Evolutionary conservation across 805 yeast species (phyloP).

Genomic region (Spathaspora hagerdaliae): DNA sequence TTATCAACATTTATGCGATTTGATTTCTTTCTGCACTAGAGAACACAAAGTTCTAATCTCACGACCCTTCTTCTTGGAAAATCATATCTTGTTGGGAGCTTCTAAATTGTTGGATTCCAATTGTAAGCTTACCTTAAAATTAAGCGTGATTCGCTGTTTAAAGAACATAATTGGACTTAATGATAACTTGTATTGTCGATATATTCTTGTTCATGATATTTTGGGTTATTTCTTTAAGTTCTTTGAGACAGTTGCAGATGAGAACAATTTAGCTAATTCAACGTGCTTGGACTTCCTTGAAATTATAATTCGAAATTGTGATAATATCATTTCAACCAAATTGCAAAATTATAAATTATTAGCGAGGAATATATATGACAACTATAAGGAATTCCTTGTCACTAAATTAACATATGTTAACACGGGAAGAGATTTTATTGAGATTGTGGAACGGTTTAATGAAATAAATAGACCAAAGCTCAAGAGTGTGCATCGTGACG

Average conservation of each 20-base stretch:
- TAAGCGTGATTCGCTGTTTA: conserved; percentile 68
- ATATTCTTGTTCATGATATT: conserved; percentile 53
- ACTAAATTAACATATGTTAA: conserved; percentile 24
- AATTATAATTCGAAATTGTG: conserved; percentile 27
- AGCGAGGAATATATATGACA: conserved; percentile 25
- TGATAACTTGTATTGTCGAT: conserved; percentile 56
- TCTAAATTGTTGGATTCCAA: conserved; percentile 40
- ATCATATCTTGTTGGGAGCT: conserved; percentile 55
- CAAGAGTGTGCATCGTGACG: conserved; percentile 1
- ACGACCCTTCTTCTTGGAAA: conserved; percentile 59
- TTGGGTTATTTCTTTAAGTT: conserved; percentile 47
- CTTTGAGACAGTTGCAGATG: conserved; percentile 43
- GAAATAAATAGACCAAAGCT: neutral
- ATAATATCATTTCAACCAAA: conserved; percentile 8
- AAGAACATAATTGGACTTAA: conserved; percentile 58
- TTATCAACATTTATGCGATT: conserved; percentile 61
- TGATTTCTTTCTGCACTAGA: conserved; percentile 61
- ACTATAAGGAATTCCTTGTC: conserved; percentile 20
- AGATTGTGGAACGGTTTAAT: conserved; percentile 16
- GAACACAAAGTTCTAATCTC: conserved; percentile 59
- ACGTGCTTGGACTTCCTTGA: conserved; percentile 69
- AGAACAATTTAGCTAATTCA: conserved; percentile 68
- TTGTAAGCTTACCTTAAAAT: conserved; percentile 50
- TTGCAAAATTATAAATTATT: conserved; percentile 23
- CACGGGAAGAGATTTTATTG: conserved; percentile 23